Base-by-base conservation (phyloP, 805 yeast species). In the Lipomyces anomalus region DNA sequence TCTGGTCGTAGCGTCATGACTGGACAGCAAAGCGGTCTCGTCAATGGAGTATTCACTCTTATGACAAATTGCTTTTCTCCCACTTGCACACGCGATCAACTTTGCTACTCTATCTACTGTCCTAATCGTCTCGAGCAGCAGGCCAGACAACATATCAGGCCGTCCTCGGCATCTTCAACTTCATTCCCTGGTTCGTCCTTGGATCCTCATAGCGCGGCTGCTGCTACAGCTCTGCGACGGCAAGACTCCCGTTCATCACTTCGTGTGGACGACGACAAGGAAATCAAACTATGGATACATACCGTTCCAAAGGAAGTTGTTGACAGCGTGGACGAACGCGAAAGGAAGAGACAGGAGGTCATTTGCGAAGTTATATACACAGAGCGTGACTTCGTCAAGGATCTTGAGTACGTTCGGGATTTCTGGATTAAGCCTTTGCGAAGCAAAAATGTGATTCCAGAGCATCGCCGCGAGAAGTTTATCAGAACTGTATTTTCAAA, bases 21-120 rank as follows among this genome's bases (percentile, higher is more conserved):
- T 35, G 6, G 6, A 33, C 34, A 16, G 32, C 44, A 6, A 21
- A 41, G 58, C 13, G 58, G 50, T 7, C 51, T 45, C n/a, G 46
- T 40, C 34, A 85, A 85, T 63, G 98, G 98, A 56, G 95, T 92
- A 3, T 92, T 90, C 60, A 90, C 96, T 1, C 69, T 90, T 35
- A 70, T 92, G 51, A 85, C 97, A 0, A 95, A 89, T 60, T 92
- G 98, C 67, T 92, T 92, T 61, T 88, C 97, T 0, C 95, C 98
- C 28, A 92, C 98, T 0, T 92, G 98, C 67, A 81, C 95, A 4
- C 72, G 94, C 42, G 94, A 86, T 58, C 72, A 78, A 28, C 69
- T 90, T 33, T 92, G 98, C 66, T 92, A 92, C 66, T 84, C 95
- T 35, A 89, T 92, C 56, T 94, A 96, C 9, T 92, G 98, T 67